Evolutionary conservation across 2,329 filamentous ascomycete genomes (phyloP), one percentile per base, ranked within the genome.

Genomic region (Botrytis porri): DNA sequence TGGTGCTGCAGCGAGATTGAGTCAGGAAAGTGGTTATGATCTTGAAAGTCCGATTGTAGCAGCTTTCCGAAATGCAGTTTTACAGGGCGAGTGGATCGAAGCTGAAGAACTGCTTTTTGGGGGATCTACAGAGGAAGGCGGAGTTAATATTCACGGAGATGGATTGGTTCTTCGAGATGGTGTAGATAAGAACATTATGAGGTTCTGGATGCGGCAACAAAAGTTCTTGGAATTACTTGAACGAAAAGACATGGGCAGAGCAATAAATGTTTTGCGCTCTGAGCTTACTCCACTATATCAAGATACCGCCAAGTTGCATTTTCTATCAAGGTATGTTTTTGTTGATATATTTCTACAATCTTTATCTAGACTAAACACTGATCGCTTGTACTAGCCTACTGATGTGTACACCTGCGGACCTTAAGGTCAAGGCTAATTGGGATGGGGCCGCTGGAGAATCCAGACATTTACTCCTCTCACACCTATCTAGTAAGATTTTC

Each of bases 171-270:
- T 98, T 70, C 89, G 91, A 25, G 88, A 93, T 61, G 91, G 89
- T 37, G 92, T 93, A 10, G 92, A 97, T 78, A 87, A 88, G 73
- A 89, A 91, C 77, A 86, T 92, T 70, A 95, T 99, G 92, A 88
- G 91, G 64, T 98, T 98, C 81, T 91, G 90, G 85, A 85, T 99
- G 78, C 88, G 95, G 76, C 93, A 97, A 80, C 96, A 99, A 81
- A 98, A 98, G 82, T 99, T 95, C 79, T 85, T 99, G 43, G 96
- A 99, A 83, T 84, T 97, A 14, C 84, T 99, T 61, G 95, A 98
- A 81, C 85, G 86, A 78, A 86, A 90, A 77, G 90, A 98, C 78
- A 88, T 93, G 14, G 87, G 87, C 22, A 86, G 87, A 69, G 96
- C 95, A 12, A 85, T 99, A 73, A 86, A 87, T 79, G 94, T 98